Evolutionary conservation across 306 rosid genomes (phyloP).

Genomic region (Acmispon strigosus): DNA sequence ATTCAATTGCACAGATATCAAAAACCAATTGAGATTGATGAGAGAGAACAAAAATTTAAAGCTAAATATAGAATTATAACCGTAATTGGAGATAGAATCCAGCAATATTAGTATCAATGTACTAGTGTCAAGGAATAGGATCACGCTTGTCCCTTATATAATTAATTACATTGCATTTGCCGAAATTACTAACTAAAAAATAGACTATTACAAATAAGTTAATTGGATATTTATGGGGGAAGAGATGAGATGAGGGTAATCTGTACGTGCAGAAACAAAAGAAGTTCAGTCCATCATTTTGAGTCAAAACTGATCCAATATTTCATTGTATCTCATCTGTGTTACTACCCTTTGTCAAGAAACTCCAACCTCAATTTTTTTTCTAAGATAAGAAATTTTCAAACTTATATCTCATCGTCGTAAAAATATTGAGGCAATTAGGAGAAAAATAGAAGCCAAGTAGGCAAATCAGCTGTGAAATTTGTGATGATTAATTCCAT

Average conservation of each 20-base stretch:
- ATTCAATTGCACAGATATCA: background rate
- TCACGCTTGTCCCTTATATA: background rate
- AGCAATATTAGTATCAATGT: background rate
- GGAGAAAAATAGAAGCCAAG: background rate
- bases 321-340: background rate
- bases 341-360: background rate
- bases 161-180: background rate
- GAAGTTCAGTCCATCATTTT: background rate
- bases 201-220: background rate
- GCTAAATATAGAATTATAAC: background rate
- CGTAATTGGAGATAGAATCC: background rate
- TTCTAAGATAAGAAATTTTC: background rate
- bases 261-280: background rate
- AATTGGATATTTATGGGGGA: background rate
- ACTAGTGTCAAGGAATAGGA: background rate
- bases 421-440: background rate
- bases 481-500: background rate
- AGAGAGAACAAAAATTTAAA: background rate
- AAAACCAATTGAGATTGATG: background rate
- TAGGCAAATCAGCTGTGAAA: background rate
- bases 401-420: background rate
- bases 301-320: constrained; percentile 1
- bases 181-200: background rate
- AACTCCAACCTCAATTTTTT: background rate
- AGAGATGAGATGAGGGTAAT: background rate